These are phyloP conservation scores for Zymoseptoria crescenta DNA, from an alignment of 2,329 filamentous ascomycete species.

Conservation along the genomic window DNA sequence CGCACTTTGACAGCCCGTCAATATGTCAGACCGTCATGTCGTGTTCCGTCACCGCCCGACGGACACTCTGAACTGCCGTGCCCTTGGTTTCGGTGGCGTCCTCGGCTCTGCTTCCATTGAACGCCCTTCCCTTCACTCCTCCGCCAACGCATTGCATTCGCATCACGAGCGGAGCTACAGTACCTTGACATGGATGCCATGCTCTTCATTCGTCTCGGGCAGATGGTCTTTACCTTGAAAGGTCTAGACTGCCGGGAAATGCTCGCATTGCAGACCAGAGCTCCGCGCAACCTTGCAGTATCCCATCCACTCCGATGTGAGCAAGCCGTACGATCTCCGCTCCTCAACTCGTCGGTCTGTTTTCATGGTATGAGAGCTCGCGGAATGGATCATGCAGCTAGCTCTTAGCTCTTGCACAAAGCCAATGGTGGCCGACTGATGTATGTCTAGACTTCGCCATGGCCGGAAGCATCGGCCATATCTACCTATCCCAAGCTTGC, in stretches of 20 bases:
- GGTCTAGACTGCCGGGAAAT: slow-evolving; percentile 2
- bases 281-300: slow-evolving; percentile 19
- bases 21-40: slow-evolving; percentile 7
- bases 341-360: slow-evolving; percentile 21
- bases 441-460: slow-evolving; percentile 19
- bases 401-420: slow-evolving; percentile 24
- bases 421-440: slow-evolving; percentile 23
- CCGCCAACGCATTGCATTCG: slow-evolving; percentile 13
- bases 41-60: slow-evolving; percentile 5
- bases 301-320: slow-evolving; percentile 1
- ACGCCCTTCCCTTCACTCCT: slow-evolving; percentile 2
- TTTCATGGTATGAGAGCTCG: slow-evolving; percentile 10
- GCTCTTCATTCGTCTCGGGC: slow-evolving; percentile 2
- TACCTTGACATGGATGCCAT: slow-evolving; percentile 17
- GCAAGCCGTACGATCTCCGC: slow-evolving; percentile 7
- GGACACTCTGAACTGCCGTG: slow-evolving; percentile 6
- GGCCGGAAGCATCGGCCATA: slow-evolving; percentile 22
- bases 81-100: slow-evolving; percentile 11
- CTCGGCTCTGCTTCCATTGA: slow-evolving; percentile 5
- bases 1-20: slow-evolving; percentile 11
- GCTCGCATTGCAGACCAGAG: background rate
- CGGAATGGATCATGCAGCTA: slow-evolving; percentile 26
- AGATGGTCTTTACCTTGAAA: slow-evolving; percentile 4
- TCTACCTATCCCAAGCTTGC: slow-evolving; percentile 10
- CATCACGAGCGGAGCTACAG: slow-evolving; percentile 5